Conservation (phyloP, 441 rosid genomes). For the Melastoma candidum region DNA sequence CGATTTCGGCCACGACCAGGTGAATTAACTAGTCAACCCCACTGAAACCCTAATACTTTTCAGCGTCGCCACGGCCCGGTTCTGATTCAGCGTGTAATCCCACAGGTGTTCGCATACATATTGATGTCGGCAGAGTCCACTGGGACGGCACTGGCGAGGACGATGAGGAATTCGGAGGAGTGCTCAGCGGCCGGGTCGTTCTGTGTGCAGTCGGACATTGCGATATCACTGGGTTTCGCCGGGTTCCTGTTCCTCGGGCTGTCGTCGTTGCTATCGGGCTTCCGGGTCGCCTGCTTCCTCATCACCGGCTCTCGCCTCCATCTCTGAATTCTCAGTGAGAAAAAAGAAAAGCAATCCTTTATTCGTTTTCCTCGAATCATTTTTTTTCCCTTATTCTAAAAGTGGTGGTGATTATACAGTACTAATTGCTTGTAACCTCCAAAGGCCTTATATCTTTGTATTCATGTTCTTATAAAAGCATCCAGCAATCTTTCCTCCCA, state of each 20-base stretch:
- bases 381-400: too few species aligned
- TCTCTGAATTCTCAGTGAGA: not conserved
- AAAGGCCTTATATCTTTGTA: too few species aligned
- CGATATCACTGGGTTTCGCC: constrained; percentile 70
- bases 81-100: not conserved
- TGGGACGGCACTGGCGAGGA: constrained; percentile 56
- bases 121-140: constrained; percentile 74
- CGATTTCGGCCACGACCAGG: constrained; percentile 97
- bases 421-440: too few species aligned
- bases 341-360: too few species aligned
- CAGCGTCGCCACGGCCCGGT: not conserved
- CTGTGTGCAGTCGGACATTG: constrained; percentile 69
- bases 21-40: not conserved
- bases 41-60: not conserved
- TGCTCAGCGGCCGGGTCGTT: constrained; percentile 43
- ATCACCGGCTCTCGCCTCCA: constrained; percentile 80
- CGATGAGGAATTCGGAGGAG: constrained; percentile 45
- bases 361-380: too few species aligned
- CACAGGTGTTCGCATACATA: constrained; percentile 77
- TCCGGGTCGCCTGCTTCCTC: constrained; percentile 70
- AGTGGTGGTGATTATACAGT: too few species aligned
- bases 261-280: constrained; percentile 74
- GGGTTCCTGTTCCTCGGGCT: constrained; percentile 67
- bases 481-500: not conserved
- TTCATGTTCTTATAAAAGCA: too few species aligned